Evolutionary conservation across 345 rosid genomes (phyloP).

Genomic region (Carallia pectinifolia): DNA sequence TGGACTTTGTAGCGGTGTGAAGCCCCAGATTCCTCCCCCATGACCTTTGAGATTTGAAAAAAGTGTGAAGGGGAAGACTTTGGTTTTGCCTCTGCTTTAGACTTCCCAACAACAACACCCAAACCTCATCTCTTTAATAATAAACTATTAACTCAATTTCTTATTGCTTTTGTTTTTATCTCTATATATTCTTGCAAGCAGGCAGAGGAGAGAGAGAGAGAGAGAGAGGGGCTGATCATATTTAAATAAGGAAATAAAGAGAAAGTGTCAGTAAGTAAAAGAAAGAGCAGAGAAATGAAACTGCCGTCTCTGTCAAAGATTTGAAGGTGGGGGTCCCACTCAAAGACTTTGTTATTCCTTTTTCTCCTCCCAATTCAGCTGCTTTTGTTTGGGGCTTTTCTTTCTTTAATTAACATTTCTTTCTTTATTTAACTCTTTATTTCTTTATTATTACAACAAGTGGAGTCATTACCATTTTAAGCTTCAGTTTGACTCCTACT

Average conservation of each 20-base stretch:
- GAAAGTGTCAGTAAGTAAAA: neutral
- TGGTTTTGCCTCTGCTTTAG: slow-evolving; percentile 31
- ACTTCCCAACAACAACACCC: slow-evolving; percentile 47
- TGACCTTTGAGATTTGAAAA: slow-evolving; percentile 40
- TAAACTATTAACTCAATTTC: neutral
- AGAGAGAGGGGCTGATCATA: neutral
- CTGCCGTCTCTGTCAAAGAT: slow-evolving; percentile 69
- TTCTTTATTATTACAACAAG: too few relatives aligned
- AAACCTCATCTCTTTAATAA: slow-evolving; percentile 30
- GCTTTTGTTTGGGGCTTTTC: neutral
- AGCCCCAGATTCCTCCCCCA: slow-evolving; percentile 62
- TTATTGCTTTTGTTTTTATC: neutral
- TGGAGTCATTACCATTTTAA: neutral
- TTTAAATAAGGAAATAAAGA: slow-evolving; percentile 10
- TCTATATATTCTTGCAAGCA: neutral
- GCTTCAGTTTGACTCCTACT: neutral
- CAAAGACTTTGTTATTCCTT: slow-evolving; percentile 48
- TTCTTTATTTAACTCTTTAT: neutral
- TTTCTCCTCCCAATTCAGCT: slow-evolving; percentile 8
- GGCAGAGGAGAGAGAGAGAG: slow-evolving; percentile 12
- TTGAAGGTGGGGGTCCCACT: slow-evolving; percentile 63
- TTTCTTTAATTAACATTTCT: neutral
- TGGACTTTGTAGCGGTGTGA: slow-evolving; percentile 38
- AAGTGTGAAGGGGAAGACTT: slow-evolving; percentile 84
- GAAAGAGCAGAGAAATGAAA: slow-evolving; percentile 37